Percentiles rank a stretch among this genome's conserved stretches.
Evolutionary conservation across 2,329 filamentous ascomycete species (phyloP).

Genomic region (Cytospora piceicola): DNA sequence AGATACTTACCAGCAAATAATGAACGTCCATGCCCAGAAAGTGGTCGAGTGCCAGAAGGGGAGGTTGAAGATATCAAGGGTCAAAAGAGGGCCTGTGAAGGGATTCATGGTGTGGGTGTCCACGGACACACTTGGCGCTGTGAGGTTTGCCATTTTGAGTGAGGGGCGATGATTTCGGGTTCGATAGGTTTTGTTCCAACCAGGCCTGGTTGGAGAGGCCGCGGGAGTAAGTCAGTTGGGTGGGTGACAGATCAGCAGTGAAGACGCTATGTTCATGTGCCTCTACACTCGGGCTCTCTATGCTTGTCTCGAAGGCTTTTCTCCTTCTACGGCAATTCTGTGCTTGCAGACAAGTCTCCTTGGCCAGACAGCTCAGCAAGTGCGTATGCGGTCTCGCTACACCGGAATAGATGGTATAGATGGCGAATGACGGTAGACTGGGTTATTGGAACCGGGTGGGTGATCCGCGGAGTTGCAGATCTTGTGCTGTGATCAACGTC

Average conservation of each 20-base stretch:
- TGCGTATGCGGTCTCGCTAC: slow-evolving; percentile 4
- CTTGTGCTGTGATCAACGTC: slow-evolving; percentile 14
- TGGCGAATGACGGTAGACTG: slow-evolving; percentile 1
- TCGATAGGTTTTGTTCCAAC: slow-evolving; percentile 28
- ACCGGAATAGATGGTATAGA: slow-evolving; percentile 13
- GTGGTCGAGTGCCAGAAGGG: slow-evolving; percentile 28
- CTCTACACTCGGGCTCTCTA: slow-evolving; percentile 9
- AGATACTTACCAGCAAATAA: slow-evolving; percentile 48
- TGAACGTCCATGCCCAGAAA: slow-evolving; percentile 30
- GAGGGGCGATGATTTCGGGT: slow-evolving; percentile 7
- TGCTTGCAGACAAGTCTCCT: slow-evolving; percentile 17
- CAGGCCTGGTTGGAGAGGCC: slow-evolving; percentile 33
- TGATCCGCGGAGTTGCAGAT: slow-evolving; percentile 12
- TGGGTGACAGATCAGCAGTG: slow-evolving; percentile 16
- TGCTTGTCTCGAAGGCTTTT: slow-evolving; percentile 25
- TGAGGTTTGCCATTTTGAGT: slow-evolving; percentile 24
- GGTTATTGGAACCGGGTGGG: not conserved
- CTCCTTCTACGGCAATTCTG: slow-evolving; percentile 25
- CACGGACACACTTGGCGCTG: slow-evolving; percentile 16
- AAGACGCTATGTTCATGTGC: slow-evolving; percentile 6
- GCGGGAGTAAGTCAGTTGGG: slow-evolving; percentile 27
- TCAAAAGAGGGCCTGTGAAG: slow-evolving; percentile 25
- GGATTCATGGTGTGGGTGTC: slow-evolving; percentile 24
- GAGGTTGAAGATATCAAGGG: slow-evolving; percentile 16
- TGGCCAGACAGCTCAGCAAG: slow-evolving; percentile 4